These are phyloP conservation scores for Wickerhamiella azymoides DNA, from an alignment of 805 yeast genomes.

Conservation along the genomic window DNA sequence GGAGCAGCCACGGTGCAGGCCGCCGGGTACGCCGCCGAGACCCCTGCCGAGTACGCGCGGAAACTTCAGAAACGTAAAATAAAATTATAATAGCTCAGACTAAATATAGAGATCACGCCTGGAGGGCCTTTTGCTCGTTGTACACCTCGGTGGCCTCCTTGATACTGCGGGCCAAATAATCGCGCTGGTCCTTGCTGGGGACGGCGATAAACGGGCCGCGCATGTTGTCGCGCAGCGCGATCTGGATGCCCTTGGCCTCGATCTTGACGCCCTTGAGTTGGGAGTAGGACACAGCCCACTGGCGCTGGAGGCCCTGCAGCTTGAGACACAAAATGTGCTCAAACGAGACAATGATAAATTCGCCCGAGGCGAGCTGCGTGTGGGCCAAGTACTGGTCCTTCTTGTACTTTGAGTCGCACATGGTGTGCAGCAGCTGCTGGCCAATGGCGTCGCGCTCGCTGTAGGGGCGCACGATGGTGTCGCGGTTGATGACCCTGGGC, in stretches of 20 bases:
- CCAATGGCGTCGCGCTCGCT: constrained; percentile 82
- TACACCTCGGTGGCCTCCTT: constrained; percentile 69
- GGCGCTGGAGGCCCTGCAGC: constrained; percentile 42
- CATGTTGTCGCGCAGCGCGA: constrained; percentile 42
- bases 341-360: constrained; percentile 63
- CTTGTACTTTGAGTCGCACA: constrained; percentile 65
- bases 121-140: constrained; percentile 28
- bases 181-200: constrained; percentile 48
- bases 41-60: constrained; percentile 11
- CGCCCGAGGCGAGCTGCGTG: constrained; percentile 66
- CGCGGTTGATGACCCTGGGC: constrained; percentile 61
- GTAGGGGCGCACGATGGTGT: constrained; percentile 61
- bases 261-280: constrained; percentile 56
- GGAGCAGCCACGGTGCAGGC: constrained; percentile 17
- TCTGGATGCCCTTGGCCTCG: constrained; percentile 65
- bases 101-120: constrained; percentile 12
- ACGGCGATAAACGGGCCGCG: constrained; percentile 71
- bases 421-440: constrained; percentile 75
- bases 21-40: constrained; percentile 14
- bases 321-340: constrained; percentile 54
- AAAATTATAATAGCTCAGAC: constrained; percentile 1
- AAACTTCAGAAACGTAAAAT: constrained; percentile 6
- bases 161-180: constrained; percentile 55
- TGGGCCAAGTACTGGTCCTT: constrained; percentile 76
- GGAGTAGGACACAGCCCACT: constrained; percentile 60